Evolutionary conservation across 352 stramenopile genomes (phyloP), one percentile per base, ranked within the genome.

Genomic region (Phytophthora chlamydospora): DNA sequence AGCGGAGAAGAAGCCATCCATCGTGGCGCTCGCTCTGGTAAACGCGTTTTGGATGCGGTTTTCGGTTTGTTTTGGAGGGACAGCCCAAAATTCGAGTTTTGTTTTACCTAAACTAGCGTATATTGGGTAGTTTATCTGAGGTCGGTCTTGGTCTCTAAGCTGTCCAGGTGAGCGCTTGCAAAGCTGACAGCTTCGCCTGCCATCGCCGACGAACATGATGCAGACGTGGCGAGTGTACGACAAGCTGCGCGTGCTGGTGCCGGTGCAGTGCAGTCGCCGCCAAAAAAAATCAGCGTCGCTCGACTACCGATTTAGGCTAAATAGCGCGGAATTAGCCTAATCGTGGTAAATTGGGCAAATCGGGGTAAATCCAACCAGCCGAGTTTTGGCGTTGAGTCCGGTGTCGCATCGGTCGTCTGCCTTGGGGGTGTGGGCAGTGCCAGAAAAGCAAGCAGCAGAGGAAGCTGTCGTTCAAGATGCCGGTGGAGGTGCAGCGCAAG

Each of bases 401-500:
- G 60, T 58, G 60, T 63, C 52, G 48, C 57, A 65, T 44, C 43
- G 35, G 39, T 64, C 39, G 45, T 63, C 12, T 32, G 46, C 45
- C 41, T 17, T 45, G n/a, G n/a, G n/a, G n/a, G n/a, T n/a, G n/a
- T n/a, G n/a, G n/a, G 32, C 42, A 63, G 39, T 62, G 46, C 42
- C 39, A 60, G 48, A 74, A 76, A 21, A 57, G 32, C 24, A 33
- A 47, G 21, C n/a, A 77, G 62, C 33, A 8, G 10, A 36, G 9
- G 31, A 19, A 38, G 24, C 24, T 29, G 24, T 29, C 24, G 24
- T 29, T 29, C 24, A 60, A 59, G 34, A 94, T 98, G 75, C 51
- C 92, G 71, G 81, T 97, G 85, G 83, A 98, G 69, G 93, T 98
- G 62, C 88, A 98, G 78, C 90, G 96, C 50, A 98, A 98, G 72